Evolutionary conservation across 2,329 filamentous ascomycete genomes (phyloP).

Genomic region (Ophiostoma piceae): DNA sequence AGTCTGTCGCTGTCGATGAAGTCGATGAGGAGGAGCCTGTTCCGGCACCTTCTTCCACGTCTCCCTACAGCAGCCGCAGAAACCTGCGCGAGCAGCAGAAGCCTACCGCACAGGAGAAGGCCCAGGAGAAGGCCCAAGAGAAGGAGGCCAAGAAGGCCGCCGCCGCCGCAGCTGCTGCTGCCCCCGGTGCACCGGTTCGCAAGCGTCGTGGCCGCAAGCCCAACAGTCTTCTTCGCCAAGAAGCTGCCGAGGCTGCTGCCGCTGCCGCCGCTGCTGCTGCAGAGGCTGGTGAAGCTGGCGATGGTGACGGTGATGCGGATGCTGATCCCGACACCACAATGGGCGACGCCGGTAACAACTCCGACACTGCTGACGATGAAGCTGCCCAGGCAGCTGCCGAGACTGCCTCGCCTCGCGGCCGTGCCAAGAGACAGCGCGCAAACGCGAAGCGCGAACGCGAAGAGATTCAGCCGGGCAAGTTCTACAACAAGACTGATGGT

Average conservation of each 20-base stretch:
- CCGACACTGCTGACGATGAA: constrained; percentile 12
- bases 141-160: constrained; percentile 14
- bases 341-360: constrained; percentile 3
- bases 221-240: constrained; percentile 18
- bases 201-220: constrained; percentile 24
- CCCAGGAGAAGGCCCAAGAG: constrained; percentile 4
- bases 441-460: constrained; percentile 15
- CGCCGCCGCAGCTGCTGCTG: background rate
- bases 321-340: background rate
- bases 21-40: constrained; percentile 6
- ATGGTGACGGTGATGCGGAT: background rate
- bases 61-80: background rate
- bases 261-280: constrained; percentile 18
- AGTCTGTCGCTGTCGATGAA: constrained; percentile 24
- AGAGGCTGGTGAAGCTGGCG: background rate
- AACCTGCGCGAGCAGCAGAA: constrained; percentile 12
- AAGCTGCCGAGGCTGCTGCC: constrained; percentile 15
- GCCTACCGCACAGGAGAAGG: constrained; percentile 2
- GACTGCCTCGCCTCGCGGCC: constrained; percentile 13
- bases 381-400: constrained; percentile 25
- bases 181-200: background rate
- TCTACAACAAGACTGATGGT: constrained; percentile 30
- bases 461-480: constrained; percentile 40
- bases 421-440: constrained; percentile 28
- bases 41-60: background rate